Base-by-base conservation (phyloP, 2,329 filamentous ascomycete genomes). In the Verruconis gallopava region DNA sequence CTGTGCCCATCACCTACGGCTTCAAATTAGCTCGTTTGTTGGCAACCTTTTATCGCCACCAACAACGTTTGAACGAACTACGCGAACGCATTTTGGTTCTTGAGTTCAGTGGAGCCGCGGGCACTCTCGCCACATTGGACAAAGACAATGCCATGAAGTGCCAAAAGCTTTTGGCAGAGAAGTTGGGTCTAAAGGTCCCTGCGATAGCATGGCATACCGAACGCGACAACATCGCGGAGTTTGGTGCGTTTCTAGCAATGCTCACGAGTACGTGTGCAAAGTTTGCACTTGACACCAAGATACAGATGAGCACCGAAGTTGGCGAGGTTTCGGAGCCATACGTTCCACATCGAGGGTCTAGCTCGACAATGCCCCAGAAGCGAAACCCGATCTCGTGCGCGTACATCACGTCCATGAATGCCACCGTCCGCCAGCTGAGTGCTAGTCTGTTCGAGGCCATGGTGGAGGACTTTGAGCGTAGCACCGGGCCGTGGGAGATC, bases 21-120 rank as follows among this genome's bases (percentile, higher is more conserved):
- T 73, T 73, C 52, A 75, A 75, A 50, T 71, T 67, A 38, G 71
- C 71, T 2, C 68, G 73, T 0, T 75, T 67, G 58, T 58, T 75
- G 0, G 68, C 68, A 0, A 56, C 66, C 0, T 60, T 74, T 3
- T 59, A 65, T 5, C 59, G 71, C 0, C 69, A 74, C 44, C 50
- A 60, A 0, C 61, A 71, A 30, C 57, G 72, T 2, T 56, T 75
- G 2, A 49, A 61, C 4, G 59, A 73, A 40, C 53, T 75, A 3
- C 59, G 64, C 38, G 49, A 56, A 1, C 62, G 70, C 3, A 60
- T 61, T 25, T 51, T 75, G 2, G 54, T 73, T 20, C 70, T 73
- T 0, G 71, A 75, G 41, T 75, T 72, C 42, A 71, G 72, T 5
- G 72, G 72, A 20, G 72, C 72, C 2, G 71, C 69, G 0, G 71